Evolutionary conservation across 225 moss, liverwort and hornwort genomes (phyloP), one percentile per base, ranked within the genome.

Genomic region (Polytrichum commune): DNA sequence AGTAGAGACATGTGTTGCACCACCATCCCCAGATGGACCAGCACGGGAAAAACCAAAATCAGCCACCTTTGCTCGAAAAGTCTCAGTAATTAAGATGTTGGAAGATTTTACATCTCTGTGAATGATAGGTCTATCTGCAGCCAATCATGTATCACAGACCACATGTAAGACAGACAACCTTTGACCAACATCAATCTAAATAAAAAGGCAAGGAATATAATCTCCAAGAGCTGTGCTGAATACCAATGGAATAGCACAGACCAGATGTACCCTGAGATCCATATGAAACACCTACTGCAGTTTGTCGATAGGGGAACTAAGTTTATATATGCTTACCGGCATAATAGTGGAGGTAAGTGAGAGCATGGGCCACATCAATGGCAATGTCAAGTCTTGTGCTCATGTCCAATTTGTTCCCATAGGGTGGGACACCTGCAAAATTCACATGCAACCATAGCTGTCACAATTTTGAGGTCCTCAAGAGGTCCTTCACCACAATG

Each of bases 1-100:
- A 1, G 86, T 86, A 55, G 86, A 86, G 8, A 86, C 86, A 66
- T 86, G 86, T 27, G 86, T 86, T 62, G 80, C 83, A 83, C 86
- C 83, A 60, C 22, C 72, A 73, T 83, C 86, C 65, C 83, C 86
- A 62, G 86, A 86, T 33, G 86, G 86, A 74, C 86, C 86, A 58
- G 86, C 86, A 78, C 86, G 83, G 38, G 86, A 86, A 66, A 86
- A 86, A 53, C 86, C 86, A 66, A 86, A 86, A 73, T 86, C 86
- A 54, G 83, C 86, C n/a, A 86, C 86, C 78, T 86, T 86, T 0
- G 86, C 86, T 18, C 86, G 86, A 63, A 86, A 86, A 61, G 80
- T 86, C 7, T 86, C 83, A 19, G 86, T 86, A 65, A 86, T 66
- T 73, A 86, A 76, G 62, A 86, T 86, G 80, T 86, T 86, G 68